Conservation (phyloP, 1,284 basidiomycete genomes). For the Ceratobasidium sp. region DNA sequence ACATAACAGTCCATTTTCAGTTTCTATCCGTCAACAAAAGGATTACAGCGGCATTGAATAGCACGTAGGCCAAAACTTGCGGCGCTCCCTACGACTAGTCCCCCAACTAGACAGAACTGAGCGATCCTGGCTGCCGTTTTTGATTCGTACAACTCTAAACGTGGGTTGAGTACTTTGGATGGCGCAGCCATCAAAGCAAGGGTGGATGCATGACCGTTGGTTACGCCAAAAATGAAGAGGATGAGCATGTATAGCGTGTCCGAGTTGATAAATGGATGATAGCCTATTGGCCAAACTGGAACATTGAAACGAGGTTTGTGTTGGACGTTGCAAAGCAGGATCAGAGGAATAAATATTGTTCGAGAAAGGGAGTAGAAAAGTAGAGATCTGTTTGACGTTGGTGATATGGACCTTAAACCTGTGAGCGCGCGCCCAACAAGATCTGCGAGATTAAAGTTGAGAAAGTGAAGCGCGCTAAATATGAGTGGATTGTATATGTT, state of each 20-base stretch:
- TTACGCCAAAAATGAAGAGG: conserved; percentile 73
- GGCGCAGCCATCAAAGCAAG: conserved; percentile 75
- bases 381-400: conserved; percentile 72
- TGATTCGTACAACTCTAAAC: conserved; percentile 69
- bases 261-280: conserved; percentile 67
- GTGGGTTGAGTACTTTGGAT: conserved; percentile 73
- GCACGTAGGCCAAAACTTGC: conserved; percentile 79
- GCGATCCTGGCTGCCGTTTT: conserved; percentile 83
- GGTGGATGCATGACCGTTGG: conserved; percentile 78
- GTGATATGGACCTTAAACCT: conserved; percentile 65
- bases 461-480: conserved; percentile 74
- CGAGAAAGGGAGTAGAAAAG: conserved; percentile 70
- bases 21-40: conserved; percentile 54
- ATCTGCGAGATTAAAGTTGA: conserved; percentile 79
- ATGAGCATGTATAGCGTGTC: conserved; percentile 78
- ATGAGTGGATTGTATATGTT: conserved; percentile 62
- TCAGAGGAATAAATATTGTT: conserved; percentile 81
- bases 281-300: conserved; percentile 27
- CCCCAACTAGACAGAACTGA: conserved; percentile 78
- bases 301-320: conserved; percentile 16
- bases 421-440: conserved; percentile 78
- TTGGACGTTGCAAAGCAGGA: conserved; percentile 80
- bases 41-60: conserved; percentile 72
- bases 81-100: conserved; percentile 75
- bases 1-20: not conserved